Evolutionary conservation across 2,329 filamentous ascomycete species (phyloP), one percentile per base, ranked within the genome.

Genomic region (Phoma sp.): DNA sequence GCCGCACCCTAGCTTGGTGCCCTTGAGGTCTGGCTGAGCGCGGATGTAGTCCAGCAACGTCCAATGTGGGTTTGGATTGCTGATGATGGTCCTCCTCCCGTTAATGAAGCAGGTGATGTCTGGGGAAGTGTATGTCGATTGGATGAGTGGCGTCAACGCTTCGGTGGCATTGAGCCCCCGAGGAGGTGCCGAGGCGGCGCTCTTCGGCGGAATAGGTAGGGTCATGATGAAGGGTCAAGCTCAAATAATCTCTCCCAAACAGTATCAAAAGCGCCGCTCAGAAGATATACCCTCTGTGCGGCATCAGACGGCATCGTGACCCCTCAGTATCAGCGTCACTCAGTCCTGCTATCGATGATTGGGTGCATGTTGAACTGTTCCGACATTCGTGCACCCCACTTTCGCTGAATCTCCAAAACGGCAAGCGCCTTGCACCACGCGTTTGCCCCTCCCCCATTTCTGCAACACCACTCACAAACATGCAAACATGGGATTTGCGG

Each of bases 1-100:
- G 57, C 91, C 92, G 78, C 94, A 98, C 41, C 94, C 95, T 75
- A 98, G 84, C 75, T 98, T 98, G 8, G 94, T 98, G 22, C 95
- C 94, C 9, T 93, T 97, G 67, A 98, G 81, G 1, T 92, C 92
- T 93, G 91, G 44, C 91, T 74, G 70, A 4, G 72, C 92, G 57
- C 94, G 86, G 25, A 98, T 84, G 69, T 97, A 98, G 74, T 98
- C 94, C 8, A 98, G 81, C 22, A 98, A 81, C 0, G 94, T 98
- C 55, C 92, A 83, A 72, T 97, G 92, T 0, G 95, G 95, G 69
- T 98, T 92, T 38, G 95, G 85, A 13, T 92, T 87, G 65, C 95
- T 91, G 27, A 98, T 81, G 2, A 88, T 84, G 12, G 96, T 89
- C 62, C 86, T 90, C 6, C 90, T 94, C 61, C 95, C 94, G 73